phyloP scores from a whole-genome alignment of 306 rosid species.

The Vigna reflexopilosa region DNA sequence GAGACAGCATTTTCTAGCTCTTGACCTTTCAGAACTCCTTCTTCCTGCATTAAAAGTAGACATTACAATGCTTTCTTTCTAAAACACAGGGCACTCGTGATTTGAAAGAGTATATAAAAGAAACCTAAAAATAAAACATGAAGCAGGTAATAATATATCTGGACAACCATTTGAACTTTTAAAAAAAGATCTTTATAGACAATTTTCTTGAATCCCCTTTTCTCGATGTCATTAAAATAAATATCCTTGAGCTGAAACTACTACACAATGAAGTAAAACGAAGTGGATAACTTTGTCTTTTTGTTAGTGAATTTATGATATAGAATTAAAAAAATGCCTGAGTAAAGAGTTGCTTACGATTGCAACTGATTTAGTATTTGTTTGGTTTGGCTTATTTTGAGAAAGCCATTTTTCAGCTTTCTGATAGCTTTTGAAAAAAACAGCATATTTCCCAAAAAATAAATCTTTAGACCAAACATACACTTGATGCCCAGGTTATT shows the following conservation, averaged over 20 bases:
- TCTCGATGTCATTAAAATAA: background rate
- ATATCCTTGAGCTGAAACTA: background rate
- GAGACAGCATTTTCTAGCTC: conserved; percentile 92
- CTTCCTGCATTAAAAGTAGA: conserved; percentile 70
- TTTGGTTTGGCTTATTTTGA: background rate
- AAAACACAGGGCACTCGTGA: background rate
- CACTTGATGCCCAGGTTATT: background rate
- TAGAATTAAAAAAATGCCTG: background rate
- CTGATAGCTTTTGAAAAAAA: background rate
- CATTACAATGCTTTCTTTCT: conserved; percentile 18
- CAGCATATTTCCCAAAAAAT: background rate
- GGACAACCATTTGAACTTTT: background rate
- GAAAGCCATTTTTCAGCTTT: background rate
- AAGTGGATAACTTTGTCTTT: background rate
- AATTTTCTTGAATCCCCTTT: background rate
- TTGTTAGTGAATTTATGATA: conserved; percentile 3
- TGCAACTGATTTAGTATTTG: background rate
- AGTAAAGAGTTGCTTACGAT: background rate
- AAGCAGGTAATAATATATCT: conserved; percentile 2
- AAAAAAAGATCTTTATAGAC: background rate
- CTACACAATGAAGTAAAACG: background rate
- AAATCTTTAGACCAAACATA: background rate
- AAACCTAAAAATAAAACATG: background rate
- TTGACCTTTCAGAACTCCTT: conserved; percentile 88
- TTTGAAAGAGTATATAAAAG: background rate